Base-by-base conservation (phyloP, 1,139 yeast species). In the Protomyces lactucae-debilis region DNA sequence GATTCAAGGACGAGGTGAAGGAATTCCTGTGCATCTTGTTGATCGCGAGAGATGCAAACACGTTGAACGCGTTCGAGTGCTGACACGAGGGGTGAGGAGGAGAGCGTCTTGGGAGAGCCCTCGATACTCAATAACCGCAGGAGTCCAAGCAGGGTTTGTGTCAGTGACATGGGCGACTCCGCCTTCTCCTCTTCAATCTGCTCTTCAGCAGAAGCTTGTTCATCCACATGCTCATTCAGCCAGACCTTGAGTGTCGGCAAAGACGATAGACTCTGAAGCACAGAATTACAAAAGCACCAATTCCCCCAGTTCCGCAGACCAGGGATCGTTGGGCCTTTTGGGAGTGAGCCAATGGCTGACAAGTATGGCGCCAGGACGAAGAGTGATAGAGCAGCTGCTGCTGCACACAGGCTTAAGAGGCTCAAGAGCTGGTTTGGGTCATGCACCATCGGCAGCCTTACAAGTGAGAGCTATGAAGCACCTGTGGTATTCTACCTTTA, bases 1-100 rank as follows among this genome's bases (percentile, higher is more conserved):
- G 57, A 52, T 32, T 59, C 63, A 18, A 59, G 63, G 16, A 59
- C 18, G 40, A 59, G 43, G 35, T 59, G 63, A 4, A 59, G 63
- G 32, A 59, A 59, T 51, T 59, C 63, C 23, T 59, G 63, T 8
- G 63, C 63, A n/a, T 59, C 63, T 21, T 59, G 63, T 16, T 59
- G 63, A 8, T 55, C 43, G n/a, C 63, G 56, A n/a, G 63, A 59
- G n/a, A 59, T 52, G 52, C 36, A 57, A 40, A 55, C 54, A 18
- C 40, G 16, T 25, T 59, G 63, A 21, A 59, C 28, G 9, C 43
- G 32, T 43, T 59, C 63, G 32, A 59, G 57, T n/a, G 63, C 63
- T 9, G 28, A 25, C 18, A 59, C 53, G 43, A 59, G 23, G 10
- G 63, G 63, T 36, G 57, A 28, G 16, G 52, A 37, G 28, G 63